Conservation (phyloP, 108 stramenopile species). For the Craspedostauros australis region DNA sequence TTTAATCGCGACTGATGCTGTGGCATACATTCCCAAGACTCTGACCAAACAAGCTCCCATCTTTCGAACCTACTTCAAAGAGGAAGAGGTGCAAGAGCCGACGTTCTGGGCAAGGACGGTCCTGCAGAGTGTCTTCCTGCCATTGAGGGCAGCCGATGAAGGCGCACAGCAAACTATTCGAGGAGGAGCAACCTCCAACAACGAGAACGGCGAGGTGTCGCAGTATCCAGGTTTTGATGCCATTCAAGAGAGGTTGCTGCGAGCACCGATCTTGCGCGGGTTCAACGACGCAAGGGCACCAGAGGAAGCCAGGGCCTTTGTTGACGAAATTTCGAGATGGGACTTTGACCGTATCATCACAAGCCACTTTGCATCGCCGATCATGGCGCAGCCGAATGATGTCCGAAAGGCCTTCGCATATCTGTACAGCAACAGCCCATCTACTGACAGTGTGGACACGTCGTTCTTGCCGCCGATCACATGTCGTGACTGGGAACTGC, state of each 20-base stretch:
- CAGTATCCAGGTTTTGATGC: slow-evolving; percentile 53
- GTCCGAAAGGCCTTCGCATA: slow-evolving; percentile 33
- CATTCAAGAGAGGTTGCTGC: slow-evolving; percentile 31
- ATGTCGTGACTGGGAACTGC: slow-evolving; percentile 52
- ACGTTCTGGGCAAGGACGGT: slow-evolving; percentile 56
- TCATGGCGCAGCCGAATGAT: slow-evolving; percentile 29
- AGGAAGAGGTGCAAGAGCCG: slow-evolving; percentile 15
- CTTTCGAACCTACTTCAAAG: slow-evolving; percentile 46
- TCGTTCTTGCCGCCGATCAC: slow-evolving; percentile 32
- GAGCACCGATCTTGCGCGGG: slow-evolving; percentile 56
- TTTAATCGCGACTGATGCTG: slow-evolving; percentile 38
- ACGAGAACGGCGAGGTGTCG: background rate
- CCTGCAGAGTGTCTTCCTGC: slow-evolving; percentile 56
- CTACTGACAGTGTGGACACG: background rate
- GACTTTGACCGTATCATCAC: slow-evolving; percentile 58
- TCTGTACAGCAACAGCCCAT: slow-evolving; percentile 1
- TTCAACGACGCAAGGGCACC: slow-evolving; percentile 56
- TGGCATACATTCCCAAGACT: slow-evolving; percentile 27
- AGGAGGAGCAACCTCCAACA: background rate
- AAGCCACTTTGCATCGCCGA: slow-evolving; percentile 59
- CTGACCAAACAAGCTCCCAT: slow-evolving; percentile 20
- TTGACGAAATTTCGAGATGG: slow-evolving; percentile 10
- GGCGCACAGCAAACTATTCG: too few relatives aligned
- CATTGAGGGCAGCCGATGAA: slow-evolving; percentile 15
- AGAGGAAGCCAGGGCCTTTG: slow-evolving; percentile 32